These are phyloP conservation scores for Fusarium drepaniforme DNA, from an alignment of 2,329 filamentous ascomycete species.

Conservation along the genomic window DNA sequence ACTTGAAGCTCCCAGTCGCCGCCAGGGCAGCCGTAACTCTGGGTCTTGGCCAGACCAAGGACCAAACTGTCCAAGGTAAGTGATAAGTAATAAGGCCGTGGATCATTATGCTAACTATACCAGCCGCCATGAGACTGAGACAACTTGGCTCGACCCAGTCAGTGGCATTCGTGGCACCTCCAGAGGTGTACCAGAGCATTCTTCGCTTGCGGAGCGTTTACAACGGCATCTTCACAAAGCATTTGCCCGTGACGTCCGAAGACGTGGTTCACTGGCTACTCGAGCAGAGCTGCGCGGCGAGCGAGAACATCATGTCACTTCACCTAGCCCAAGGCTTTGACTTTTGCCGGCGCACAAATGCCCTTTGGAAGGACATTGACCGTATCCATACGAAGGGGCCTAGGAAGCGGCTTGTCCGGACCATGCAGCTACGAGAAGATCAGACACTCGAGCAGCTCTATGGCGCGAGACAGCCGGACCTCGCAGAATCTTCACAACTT, in stretches of 20 bases:
- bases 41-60: conserved; percentile 68
- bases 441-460: conserved; percentile 72
- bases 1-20: conserved; percentile 64
- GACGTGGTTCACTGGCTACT: conserved; percentile 68
- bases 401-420: conserved; percentile 47
- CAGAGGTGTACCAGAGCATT: conserved; percentile 73
- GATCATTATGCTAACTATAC: not conserved
- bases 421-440: conserved; percentile 61
- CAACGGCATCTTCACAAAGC: not conserved
- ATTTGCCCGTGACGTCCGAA: conserved; percentile 22
- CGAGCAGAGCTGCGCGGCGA: conserved; percentile 70
- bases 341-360: conserved; percentile 69
- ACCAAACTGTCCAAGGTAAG: conserved; percentile 70
- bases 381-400: conserved; percentile 53
- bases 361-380: conserved; percentile 55
- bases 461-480: conserved; percentile 43
- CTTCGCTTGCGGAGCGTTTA: conserved; percentile 52
- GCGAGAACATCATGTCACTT: conserved; percentile 69
- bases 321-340: conserved; percentile 71
- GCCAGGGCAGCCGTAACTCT: conserved; percentile 68
- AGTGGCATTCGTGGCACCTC: conserved; percentile 66
- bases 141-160: conserved; percentile 69
- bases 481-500: not conserved
- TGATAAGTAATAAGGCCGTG: fast-evolving
- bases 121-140: conserved; percentile 74